Evolutionary conservation across 2,329 filamentous ascomycete species (phyloP).

Genomic region (Atkinsonella texensis): DNA sequence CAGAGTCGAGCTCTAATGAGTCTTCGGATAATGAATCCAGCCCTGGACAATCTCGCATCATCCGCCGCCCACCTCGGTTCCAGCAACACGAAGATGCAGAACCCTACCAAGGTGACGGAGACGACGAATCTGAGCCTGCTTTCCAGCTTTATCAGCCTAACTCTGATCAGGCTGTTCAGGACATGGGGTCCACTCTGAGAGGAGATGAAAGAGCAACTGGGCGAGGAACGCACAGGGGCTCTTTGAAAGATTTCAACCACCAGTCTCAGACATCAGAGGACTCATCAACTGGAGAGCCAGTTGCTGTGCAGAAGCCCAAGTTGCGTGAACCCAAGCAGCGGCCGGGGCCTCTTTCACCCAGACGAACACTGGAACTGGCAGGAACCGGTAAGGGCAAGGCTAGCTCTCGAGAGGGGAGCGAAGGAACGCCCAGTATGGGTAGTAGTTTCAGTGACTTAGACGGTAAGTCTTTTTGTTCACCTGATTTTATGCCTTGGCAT

Average conservation of each 20-base stretch:
- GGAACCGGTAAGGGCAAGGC: constrained; percentile 36
- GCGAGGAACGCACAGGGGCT: constrained; percentile 17
- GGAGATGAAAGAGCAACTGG: constrained; percentile 27
- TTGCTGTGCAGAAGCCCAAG: constrained; percentile 19
- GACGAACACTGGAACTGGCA: constrained; percentile 45
- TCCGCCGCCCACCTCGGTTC: constrained; percentile 45
- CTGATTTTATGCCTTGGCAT: background rate
- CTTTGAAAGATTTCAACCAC: constrained; percentile 25
- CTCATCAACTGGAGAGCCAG: constrained; percentile 40
- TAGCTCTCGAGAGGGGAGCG: constrained; percentile 50
- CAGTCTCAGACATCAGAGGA: constrained; percentile 51
- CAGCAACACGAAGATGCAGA: constrained; percentile 24
- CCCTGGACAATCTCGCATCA: constrained; percentile 46
- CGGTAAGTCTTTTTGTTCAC: constrained; percentile 32
- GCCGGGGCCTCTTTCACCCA: constrained; percentile 42
- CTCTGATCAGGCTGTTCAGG: constrained; percentile 25
- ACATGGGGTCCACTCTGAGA: constrained; percentile 41
- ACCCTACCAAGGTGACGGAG: constrained; percentile 38
- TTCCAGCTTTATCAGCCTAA: constrained; percentile 36
- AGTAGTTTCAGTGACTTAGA: constrained; percentile 82
- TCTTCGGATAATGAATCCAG: constrained; percentile 38
- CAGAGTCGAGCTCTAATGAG: constrained; percentile 24
- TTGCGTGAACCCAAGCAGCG: constrained; percentile 22
- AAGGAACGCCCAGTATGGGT: constrained; percentile 68
- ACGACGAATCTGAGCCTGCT: constrained; percentile 43